phyloP scores from a whole-genome alignment of 257 asterid genomes.

The Mentha longifolia region DNA sequence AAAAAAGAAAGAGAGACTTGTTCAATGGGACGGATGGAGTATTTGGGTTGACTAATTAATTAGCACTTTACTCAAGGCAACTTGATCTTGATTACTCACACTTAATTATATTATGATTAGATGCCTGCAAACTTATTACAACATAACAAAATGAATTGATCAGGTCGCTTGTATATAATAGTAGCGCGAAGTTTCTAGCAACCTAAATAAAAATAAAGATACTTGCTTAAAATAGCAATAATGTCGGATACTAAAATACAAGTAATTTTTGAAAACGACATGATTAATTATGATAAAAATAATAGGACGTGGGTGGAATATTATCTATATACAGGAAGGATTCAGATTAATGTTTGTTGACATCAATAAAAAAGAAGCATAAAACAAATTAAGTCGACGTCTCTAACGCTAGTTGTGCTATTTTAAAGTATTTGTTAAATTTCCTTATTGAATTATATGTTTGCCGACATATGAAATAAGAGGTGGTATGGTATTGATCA shows the following conservation, averaged over 20 bases:
- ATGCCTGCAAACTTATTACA: background rate
- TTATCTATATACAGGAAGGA: background rate
- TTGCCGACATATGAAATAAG: background rate
- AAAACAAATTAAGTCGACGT: background rate
- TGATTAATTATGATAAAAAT: background rate
- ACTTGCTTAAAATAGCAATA: background rate
- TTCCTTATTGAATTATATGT: background rate
- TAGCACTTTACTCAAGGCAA: background rate
- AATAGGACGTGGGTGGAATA: background rate
- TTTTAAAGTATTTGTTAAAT: background rate
- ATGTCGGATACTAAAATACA: background rate
- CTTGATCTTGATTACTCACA: background rate
- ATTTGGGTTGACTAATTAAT: slow-evolving; percentile 5
- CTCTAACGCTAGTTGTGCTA: background rate
- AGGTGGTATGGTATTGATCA: background rate
- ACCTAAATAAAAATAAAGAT: no score
- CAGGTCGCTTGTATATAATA: no score
- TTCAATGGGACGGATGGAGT: no score
- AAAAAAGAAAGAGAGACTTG: no score
- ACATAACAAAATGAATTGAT: background rate
- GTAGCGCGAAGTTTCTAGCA: no score
- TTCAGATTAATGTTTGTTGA: background rate
- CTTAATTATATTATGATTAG: background rate
- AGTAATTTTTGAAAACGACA: background rate
- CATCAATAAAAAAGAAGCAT: background rate